Evolutionary conservation across 2,329 filamentous ascomycete genomes (phyloP).

Genomic region (Colletotrichum tropicicola): DNA sequence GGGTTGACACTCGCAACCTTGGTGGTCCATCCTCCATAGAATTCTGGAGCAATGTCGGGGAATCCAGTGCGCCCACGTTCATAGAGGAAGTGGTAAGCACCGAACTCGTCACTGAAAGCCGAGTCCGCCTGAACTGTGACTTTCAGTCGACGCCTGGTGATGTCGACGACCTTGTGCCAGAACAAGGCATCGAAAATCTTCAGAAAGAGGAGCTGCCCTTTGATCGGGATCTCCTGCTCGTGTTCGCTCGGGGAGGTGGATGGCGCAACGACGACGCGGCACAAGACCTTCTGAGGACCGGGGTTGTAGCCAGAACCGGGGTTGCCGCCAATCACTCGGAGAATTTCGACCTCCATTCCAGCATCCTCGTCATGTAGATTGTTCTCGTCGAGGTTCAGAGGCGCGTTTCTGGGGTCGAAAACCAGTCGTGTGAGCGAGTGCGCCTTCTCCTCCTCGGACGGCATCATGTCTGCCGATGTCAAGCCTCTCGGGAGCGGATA

Average conservation of each 20-base stretch:
- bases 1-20: neutral
- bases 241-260: neutral
- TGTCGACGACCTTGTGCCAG: neutral
- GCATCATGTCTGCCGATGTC: neutral
- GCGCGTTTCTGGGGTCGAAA: neutral
- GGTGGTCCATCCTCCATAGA: neutral
- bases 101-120: slow-evolving; percentile 1
- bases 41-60: neutral
- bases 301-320: neutral
- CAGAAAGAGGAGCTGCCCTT: neutral
- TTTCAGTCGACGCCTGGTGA: neutral
- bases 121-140: neutral
- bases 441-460: neutral
- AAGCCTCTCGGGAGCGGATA: neutral
- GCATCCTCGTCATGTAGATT: neutral
- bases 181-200: slow-evolving; percentile 9
- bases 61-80: neutral
- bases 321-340: neutral
- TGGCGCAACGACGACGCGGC: neutral
- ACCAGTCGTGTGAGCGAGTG: neutral
- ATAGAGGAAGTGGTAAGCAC: neutral
- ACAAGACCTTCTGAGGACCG: slow-evolving; percentile 3
- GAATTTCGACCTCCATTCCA: neutral
- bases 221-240: neutral
- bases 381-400: neutral